Conservation (phyloP, 306 rosid genomes). For the Begonia fuchsioides region DNA sequence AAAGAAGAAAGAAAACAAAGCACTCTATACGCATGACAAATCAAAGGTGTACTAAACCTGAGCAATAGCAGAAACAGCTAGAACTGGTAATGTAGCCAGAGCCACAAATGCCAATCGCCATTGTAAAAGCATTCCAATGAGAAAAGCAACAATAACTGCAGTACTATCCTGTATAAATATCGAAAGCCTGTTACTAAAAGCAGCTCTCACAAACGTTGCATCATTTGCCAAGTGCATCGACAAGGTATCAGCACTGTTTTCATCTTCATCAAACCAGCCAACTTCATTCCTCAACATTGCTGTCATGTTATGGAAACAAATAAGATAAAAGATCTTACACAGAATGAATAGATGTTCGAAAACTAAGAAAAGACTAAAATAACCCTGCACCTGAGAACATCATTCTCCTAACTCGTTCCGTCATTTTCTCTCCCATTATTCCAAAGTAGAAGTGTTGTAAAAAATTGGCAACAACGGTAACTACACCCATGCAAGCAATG, state of each 20-base stretch:
- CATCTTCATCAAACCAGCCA: constrained; percentile 98
- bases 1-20: too few relatives aligned
- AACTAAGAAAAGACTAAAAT: constrained; percentile 21
- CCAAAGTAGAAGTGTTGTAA: constrained; percentile 99
- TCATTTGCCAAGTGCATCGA: constrained; percentile 99
- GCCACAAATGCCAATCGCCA: constrained; percentile 98
- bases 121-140: constrained; percentile 73
- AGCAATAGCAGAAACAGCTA: constrained; percentile 85
- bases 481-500: constrained; percentile 94
- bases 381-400: constrained; percentile 79
- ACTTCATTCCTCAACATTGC: constrained; percentile 98
- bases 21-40: constrained; percentile 1
- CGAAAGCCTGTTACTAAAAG: constrained; percentile 95
- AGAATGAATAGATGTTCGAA: neutral
- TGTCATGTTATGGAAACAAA: constrained; percentile 21
- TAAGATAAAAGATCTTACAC: neutral
- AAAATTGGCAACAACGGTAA: constrained; percentile 94
- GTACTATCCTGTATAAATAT: constrained; percentile 97
- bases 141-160: constrained; percentile 88
- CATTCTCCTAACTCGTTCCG: constrained; percentile 99
- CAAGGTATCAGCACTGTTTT: constrained; percentile 90
- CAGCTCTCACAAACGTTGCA: constrained; percentile 97
- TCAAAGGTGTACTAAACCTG: constrained; percentile 48
- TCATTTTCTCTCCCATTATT: constrained; percentile 99
- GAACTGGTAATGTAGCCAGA: constrained; percentile 81